Conservation (phyloP, 1,284 basidiomycete genomes). For the Vanrija pseudolonga region DNA sequence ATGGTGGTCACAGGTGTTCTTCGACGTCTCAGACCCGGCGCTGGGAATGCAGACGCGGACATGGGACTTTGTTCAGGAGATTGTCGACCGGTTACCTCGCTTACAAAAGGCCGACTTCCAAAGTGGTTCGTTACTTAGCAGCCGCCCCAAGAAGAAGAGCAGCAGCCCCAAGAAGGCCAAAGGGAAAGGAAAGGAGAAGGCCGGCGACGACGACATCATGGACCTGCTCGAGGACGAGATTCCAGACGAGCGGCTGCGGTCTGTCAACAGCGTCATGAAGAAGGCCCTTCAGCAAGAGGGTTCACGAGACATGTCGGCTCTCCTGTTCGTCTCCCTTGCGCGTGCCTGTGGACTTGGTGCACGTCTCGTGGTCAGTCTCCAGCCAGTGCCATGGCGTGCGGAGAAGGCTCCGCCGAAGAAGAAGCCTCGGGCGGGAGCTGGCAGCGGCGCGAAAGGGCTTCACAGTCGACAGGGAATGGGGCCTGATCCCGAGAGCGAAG, state of each 20-base stretch:
- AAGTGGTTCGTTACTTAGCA: not conserved
- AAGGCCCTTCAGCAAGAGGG: constrained; percentile 75
- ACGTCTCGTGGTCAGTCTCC: constrained; percentile 81
- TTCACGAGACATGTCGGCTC: constrained; percentile 80
- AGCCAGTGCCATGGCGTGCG: constrained; percentile 77
- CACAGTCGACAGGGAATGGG: constrained; percentile 38
- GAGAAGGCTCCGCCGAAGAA: constrained; percentile 44
- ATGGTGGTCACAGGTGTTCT: constrained; percentile 73
- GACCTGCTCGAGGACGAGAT: constrained; percentile 46
- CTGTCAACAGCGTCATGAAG: constrained; percentile 81
- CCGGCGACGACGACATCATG: constrained; percentile 28
- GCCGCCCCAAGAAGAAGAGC: not conserved
- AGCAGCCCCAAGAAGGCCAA: constrained; percentile 28
- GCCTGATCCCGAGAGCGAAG: constrained; percentile 21
- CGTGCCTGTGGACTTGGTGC: constrained; percentile 82
- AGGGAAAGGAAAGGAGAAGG: constrained; percentile 45
- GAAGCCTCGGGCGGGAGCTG: constrained; percentile 28
- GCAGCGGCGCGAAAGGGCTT: constrained; percentile 23
- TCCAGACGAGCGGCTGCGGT: constrained; percentile 66
- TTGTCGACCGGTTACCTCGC: constrained; percentile 39
- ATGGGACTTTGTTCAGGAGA: constrained; percentile 59
- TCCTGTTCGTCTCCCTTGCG: constrained; percentile 87
- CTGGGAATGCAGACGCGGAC: constrained; percentile 62
- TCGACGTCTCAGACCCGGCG: constrained; percentile 56
- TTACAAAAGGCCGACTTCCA: constrained; percentile 25